These are phyloP conservation scores for Cladosporium cucumerinum DNA, from an alignment of 2,329 filamentous ascomycete genomes.

Conservation along the genomic window DNA sequence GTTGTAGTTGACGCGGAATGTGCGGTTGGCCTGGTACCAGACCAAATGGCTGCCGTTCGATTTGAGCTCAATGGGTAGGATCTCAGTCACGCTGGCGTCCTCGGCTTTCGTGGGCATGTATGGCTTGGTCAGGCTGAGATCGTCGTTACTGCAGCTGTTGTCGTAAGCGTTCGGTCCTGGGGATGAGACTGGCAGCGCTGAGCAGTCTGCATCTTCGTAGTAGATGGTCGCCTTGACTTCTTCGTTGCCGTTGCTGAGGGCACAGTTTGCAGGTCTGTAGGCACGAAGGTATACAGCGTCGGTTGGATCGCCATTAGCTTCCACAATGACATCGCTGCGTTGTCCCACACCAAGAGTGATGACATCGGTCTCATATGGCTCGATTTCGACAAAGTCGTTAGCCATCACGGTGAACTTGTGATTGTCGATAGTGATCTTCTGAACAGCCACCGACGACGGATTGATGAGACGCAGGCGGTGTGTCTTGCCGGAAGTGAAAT, in stretches of 20 bases:
- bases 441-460: constrained; percentile 38
- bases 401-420: constrained; percentile 44
- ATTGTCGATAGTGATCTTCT: constrained; percentile 44
- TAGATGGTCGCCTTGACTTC: constrained; percentile 61
- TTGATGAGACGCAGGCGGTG: constrained; percentile 45
- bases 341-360: constrained; percentile 43
- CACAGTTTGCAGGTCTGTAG: constrained; percentile 31
- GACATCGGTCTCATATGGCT: constrained; percentile 40
- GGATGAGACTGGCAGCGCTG: constrained; percentile 41
- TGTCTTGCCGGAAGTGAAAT: constrained; percentile 40
- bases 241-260: constrained; percentile 31
- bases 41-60: constrained; percentile 45
- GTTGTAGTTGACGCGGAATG: constrained; percentile 50
- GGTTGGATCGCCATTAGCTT: constrained; percentile 32
- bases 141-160: constrained; percentile 56
- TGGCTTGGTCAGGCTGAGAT: constrained; percentile 53
- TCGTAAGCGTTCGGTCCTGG: constrained; percentile 37
- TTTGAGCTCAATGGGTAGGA: constrained; percentile 48
- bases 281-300: constrained; percentile 39
- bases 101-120: constrained; percentile 47
- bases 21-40: constrained; percentile 54
- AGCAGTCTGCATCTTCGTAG: constrained; percentile 58
- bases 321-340: constrained; percentile 40
- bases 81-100: constrained; percentile 30
- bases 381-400: constrained; percentile 42